Evolutionary conservation across 2,329 filamentous ascomycete species (phyloP).

Genomic region (Xenoacremonium recifei): DNA sequence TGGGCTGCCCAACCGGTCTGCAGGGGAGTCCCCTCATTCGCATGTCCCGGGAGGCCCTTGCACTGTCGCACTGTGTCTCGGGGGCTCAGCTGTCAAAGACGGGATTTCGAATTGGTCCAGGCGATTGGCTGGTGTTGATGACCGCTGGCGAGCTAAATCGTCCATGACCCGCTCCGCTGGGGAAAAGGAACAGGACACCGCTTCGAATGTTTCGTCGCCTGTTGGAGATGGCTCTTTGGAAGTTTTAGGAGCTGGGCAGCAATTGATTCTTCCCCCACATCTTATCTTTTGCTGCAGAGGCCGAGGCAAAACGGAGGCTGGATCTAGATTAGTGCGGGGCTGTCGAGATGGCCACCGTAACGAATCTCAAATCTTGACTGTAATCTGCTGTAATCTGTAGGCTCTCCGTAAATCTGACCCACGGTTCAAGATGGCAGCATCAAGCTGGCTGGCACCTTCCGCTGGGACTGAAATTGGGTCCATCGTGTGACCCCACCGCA

Average conservation of each 20-base stretch:
- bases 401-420: background rate
- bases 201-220: no score
- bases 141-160: no score
- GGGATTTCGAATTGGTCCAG: conserved; percentile 16
- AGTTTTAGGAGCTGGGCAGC: no score
- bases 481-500: no score
- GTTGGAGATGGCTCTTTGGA: no score
- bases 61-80: background rate
- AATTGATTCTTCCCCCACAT: no score
- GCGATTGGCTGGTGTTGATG: conserved; percentile 18
- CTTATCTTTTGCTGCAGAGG: no score
- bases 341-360: no score
- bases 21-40: conserved; percentile 4
- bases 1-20: conserved; percentile 2
- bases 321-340: conserved; percentile 1
- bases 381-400: background rate
- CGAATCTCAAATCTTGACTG: background rate
- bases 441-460: no score
- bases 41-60: background rate
- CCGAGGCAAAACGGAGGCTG: background rate
- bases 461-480: no score
- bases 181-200: background rate
- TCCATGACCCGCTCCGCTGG: background rate
- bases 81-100: background rate
- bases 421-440: background rate